Conservation (phyloP, 768 basidiomycete genomes). For the Phaeotremella skinneri region DNA sequence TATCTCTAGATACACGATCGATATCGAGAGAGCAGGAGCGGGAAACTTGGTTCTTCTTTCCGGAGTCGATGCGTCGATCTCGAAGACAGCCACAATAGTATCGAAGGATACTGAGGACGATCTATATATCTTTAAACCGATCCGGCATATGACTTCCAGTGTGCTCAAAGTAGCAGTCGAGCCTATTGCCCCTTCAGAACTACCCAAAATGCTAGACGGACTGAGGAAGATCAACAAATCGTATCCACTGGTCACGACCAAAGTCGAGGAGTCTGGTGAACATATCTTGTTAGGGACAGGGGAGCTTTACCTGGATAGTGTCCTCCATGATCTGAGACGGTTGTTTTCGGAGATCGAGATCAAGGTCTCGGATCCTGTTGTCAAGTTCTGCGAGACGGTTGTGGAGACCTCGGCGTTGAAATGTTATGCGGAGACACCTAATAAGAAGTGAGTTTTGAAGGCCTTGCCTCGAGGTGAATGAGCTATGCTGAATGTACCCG, state of each 20-base stretch:
- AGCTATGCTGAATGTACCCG: conserved; percentile 1
- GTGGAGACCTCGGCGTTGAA: conserved; percentile 96
- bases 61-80: conserved; percentile 89
- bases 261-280: conserved; percentile 97
- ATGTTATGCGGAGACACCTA: conserved; percentile 98
- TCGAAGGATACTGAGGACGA: conserved; percentile 71
- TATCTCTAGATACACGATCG: conserved; percentile 74
- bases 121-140: conserved; percentile 88
- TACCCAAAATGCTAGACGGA: conserved; percentile 98
- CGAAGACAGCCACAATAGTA: conserved; percentile 84
- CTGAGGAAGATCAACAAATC: conserved; percentile 96
- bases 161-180: conserved; percentile 98
- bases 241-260: conserved; percentile 88
- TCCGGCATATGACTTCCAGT: conserved; percentile 94
- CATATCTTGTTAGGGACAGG: conserved; percentile 96
- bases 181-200: conserved; percentile 92
- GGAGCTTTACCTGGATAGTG: conserved; percentile 92
- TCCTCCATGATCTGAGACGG: conserved; percentile 89
- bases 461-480: background rate
- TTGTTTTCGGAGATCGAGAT: conserved; percentile 98
- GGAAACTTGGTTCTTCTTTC: conserved; percentile 91
- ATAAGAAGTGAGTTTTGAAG: conserved; percentile 61
- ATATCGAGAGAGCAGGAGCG: conserved; percentile 79
- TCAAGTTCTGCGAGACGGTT: conserved; percentile 97
- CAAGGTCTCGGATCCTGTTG: conserved; percentile 98